Conservation (phyloP, 148 eudicot genomes). For the Rhododendron henanense region DNA sequence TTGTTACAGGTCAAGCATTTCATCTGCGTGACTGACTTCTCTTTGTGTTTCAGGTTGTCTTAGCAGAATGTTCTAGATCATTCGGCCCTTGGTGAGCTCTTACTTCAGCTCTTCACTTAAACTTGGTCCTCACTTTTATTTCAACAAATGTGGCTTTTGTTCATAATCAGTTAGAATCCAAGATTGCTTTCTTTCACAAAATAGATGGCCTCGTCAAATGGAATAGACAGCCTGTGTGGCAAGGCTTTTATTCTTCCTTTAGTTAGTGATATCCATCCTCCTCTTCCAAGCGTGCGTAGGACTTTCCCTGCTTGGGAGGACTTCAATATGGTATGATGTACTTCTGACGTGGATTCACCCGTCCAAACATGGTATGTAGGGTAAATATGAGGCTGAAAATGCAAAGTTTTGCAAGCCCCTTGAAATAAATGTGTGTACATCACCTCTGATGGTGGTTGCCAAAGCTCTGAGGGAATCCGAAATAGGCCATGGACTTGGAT, state of each 20-base stretch:
- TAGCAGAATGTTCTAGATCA: constrained; percentile 88
- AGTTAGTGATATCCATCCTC: background rate
- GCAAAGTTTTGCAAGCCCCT: background rate
- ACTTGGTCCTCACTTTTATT: background rate
- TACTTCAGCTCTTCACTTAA: background rate
- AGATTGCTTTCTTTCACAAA: background rate
- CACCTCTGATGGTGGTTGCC: background rate
- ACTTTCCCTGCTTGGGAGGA: background rate
- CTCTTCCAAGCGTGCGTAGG: background rate
- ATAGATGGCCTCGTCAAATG: background rate
- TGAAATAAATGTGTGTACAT: background rate
- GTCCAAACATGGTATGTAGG: background rate
- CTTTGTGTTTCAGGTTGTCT: constrained; percentile 63
- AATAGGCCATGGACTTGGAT: background rate
- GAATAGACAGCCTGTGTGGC: background rate
- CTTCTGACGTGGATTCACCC: constrained; percentile 6
- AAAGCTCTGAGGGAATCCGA: background rate
- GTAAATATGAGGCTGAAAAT: background rate
- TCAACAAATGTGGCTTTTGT: background rate
- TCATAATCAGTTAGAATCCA: background rate
- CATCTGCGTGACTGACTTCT: background rate
- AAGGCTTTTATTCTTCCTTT: background rate
- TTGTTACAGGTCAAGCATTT: constrained; percentile 10
- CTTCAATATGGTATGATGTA: background rate
- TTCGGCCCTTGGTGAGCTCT: constrained; percentile 93